phyloP scores from a whole-genome alignment of 2,329 filamentous ascomycete genomes.

The Fusarium sp. region DNA sequence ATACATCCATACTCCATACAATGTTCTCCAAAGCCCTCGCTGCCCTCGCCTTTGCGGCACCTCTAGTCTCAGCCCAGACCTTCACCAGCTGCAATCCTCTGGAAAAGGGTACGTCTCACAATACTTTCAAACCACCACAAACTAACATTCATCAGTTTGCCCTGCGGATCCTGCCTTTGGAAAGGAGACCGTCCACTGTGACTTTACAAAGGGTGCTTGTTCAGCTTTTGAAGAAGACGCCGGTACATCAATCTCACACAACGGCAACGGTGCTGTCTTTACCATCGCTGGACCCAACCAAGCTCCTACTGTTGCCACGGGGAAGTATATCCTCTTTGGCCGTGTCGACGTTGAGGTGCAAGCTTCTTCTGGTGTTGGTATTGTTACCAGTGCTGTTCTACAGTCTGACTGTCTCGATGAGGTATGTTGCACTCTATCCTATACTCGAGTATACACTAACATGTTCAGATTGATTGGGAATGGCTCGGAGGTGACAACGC shows the following conservation, averaged over 20 bases:
- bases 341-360: conserved; percentile 77
- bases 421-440: conserved; percentile 7
- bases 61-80: conserved; percentile 39
- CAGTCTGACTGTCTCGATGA: conserved; percentile 80
- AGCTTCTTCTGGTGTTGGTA: conserved; percentile 77
- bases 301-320: conserved; percentile 71
- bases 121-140: too few species aligned
- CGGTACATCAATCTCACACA: conserved; percentile 45
- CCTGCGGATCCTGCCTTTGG: conserved; percentile 75
- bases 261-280: conserved; percentile 49
- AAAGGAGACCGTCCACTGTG: conserved; percentile 65
- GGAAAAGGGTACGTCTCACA: conserved; percentile 20
- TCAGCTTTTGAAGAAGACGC: conserved; percentile 41
- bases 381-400: conserved; percentile 80
- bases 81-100: conserved; percentile 41
- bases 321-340: conserved; percentile 90
- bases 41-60: conserved; percentile 34
- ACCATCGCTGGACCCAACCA: conserved; percentile 69
- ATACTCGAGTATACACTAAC: neutral
- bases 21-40: conserved; percentile 37
- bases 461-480: conserved; percentile 79
- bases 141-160: conserved; percentile 56
- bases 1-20: neutral
- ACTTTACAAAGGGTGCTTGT: conserved; percentile 74
- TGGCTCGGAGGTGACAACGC: conserved; percentile 76